Evolutionary conservation across 257 asterid species (phyloP), one percentile per base, ranked within the genome.

Genomic region (Cruciata laevipes): DNA sequence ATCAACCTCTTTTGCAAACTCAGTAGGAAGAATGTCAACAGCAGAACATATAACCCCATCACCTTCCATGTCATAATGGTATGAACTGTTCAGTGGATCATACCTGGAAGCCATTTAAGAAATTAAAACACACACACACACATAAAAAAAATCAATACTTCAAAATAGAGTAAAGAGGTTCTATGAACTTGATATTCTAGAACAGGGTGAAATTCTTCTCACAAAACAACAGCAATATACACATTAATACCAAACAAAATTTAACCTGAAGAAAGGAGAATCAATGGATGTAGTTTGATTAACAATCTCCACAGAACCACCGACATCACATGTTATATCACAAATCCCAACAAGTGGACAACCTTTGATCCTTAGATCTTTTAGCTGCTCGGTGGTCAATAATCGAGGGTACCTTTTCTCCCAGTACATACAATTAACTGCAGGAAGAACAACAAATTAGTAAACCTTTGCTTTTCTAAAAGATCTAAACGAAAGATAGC

Each of bases 381-480:
- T 87, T 79, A 90, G 81, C 79, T 90, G 96, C 44, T 64, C 47
- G 67, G 77, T 82, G 31, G 90, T 85, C 81, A 94, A 70, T 72
- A 94, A 74, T 68, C 87, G 86, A 68, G 99, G 97, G 83, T 77
- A 94, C 76, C 97, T 77, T 79, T 75, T 83, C 82, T 90, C 99
- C 99, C 99, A 94, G 66, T 90, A 94, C 97, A 94, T 94, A 67
- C 97, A 94, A 75, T 94, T 94, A 53, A 90, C 99, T 94, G 88
- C 78, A 78, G 38, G 56, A 55, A 31, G 59, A 27, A 63, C 23
- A 51, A 27, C 3, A 68, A 47, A 59, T 58, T 11, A 63, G 60
- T 47, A 27, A 59, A 12, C 5, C 2, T 59, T 57, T 25, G 11
- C 32, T 13, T 12, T 27, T 13, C 13, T 6, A 13, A 59, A 16